Percentiles rank a stretch among this genome's conserved stretches.
Conservation (phyloP, 2,329 filamentous ascomycete species). For the Cyphellophora attinorum region DNA sequence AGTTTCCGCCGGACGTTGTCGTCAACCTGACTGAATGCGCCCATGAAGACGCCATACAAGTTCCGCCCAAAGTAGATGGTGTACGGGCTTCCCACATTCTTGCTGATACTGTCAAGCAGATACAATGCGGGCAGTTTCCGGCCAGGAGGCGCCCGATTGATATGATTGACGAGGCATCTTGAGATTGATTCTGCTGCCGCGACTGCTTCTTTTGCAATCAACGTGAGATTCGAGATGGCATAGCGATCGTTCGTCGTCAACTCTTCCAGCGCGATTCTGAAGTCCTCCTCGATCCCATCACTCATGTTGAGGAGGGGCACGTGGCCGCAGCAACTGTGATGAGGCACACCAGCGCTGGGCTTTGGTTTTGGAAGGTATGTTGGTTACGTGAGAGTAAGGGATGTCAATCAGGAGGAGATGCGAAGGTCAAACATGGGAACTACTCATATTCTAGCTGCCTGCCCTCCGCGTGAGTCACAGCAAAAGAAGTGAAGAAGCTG, state of each 20-base stretch:
- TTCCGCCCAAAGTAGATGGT: constrained; percentile 89
- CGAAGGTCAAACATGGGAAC: too few species aligned
- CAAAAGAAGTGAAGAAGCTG: too few species aligned
- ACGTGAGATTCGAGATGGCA: constrained; percentile 93
- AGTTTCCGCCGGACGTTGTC: constrained; percentile 74
- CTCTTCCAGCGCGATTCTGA: constrained; percentile 85
- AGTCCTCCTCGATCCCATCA: constrained; percentile 89
- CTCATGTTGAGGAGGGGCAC: too few species aligned
- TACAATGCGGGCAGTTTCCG: constrained; percentile 95
- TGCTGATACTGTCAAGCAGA: constrained; percentile 94
- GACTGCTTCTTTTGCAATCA: constrained; percentile 95
- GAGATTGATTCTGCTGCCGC: constrained; percentile 92
- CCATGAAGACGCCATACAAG: constrained; percentile 92
- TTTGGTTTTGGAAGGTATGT: too few species aligned
- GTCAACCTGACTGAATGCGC: constrained; percentile 85
- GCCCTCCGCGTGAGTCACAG: too few species aligned
- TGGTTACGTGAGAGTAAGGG: too few species aligned
- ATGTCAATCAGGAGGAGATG: too few species aligned
- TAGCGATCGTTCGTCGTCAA: constrained; percentile 82
- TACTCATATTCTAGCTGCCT: too few species aligned
- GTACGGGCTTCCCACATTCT: constrained; percentile 96
- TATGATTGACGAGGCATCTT: constrained; percentile 81
- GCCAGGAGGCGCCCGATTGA: constrained; percentile 77
- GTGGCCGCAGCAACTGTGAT: too few species aligned
- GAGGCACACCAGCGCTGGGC: too few species aligned